Conservation (phyloP, 1,284 basidiomycete species). For the Pterulicium gracile region DNA sequence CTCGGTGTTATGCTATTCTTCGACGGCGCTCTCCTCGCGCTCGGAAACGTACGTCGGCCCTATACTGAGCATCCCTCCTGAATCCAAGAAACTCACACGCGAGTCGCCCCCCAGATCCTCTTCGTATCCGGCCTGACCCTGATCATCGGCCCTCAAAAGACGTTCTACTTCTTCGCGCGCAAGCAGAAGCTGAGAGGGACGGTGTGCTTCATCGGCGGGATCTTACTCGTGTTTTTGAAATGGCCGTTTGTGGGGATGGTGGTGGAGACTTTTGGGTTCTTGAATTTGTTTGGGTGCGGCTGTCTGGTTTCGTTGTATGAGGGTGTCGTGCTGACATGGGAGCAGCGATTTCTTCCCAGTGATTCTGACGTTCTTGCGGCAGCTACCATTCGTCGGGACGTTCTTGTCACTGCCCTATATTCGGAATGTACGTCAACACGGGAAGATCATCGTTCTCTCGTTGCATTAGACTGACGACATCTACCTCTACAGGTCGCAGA, state of each 20-base stretch:
- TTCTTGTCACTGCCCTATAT: conserved; percentile 83
- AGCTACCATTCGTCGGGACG: conserved; percentile 88
- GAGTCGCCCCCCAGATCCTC: conserved; percentile 54
- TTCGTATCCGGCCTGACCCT: conserved; percentile 88
- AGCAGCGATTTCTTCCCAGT: conserved; percentile 98
- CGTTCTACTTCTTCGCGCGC: conserved; percentile 96
- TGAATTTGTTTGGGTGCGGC: conserved; percentile 95
- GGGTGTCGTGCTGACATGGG: conserved; percentile 2
- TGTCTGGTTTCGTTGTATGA: background rate
- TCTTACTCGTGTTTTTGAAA: conserved; percentile 81
- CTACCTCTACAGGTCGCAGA: conserved; percentile 46
- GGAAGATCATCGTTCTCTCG: background rate
- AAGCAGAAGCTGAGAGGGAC: conserved; percentile 96
- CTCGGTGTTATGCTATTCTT: conserved; percentile 95
- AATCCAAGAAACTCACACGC: conserved; percentile 5
- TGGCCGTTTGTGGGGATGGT: conserved; percentile 92
- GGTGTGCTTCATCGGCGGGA: conserved; percentile 82
- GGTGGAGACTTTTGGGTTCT: conserved; percentile 91
- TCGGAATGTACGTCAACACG: conserved; percentile 41
- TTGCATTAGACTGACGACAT: conserved; percentile 5
- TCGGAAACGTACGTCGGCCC: conserved; percentile 73
- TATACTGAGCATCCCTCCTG: conserved; percentile 3
- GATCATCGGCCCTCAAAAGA: conserved; percentile 93
- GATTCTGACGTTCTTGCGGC: conserved; percentile 90
- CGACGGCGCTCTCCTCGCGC: conserved; percentile 91